phyloP scores from a whole-genome alignment of 2,329 filamentous ascomycete species.

The Mycogone perniciosa region DNA sequence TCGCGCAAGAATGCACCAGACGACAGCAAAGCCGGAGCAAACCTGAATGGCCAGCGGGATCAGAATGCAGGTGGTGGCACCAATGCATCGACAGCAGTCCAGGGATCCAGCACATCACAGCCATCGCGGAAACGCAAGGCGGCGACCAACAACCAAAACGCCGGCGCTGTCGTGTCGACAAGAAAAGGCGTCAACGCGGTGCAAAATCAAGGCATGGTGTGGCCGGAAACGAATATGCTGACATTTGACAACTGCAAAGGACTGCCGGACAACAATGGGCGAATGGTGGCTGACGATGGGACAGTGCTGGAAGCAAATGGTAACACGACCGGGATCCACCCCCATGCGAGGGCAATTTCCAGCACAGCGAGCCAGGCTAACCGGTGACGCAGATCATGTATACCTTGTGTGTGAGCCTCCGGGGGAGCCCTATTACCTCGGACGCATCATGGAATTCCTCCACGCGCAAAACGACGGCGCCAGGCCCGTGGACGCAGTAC shows the following conservation, averaged over 20 bases:
- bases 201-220: slow-evolving; percentile 31
- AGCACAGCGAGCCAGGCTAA: slow-evolving; percentile 21
- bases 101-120: slow-evolving; percentile 40
- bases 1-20: slow-evolving; percentile 38
- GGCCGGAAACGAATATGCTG: slow-evolving; percentile 76
- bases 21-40: slow-evolving; percentile 31
- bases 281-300: slow-evolving; percentile 84
- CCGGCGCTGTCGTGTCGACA: slow-evolving; percentile 12
- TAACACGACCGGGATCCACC: slow-evolving; percentile 36
- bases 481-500: slow-evolving; percentile 74
- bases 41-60: slow-evolving; percentile 34
- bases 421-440: slow-evolving; percentile 95
- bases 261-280: slow-evolving; percentile 60
- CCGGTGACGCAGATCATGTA: slow-evolving; percentile 58
- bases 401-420: slow-evolving; percentile 97
- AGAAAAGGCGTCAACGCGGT: slow-evolving; percentile 24
- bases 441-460: slow-evolving; percentile 96
- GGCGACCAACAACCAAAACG: slow-evolving; percentile 29
- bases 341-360: slow-evolving; percentile 12
- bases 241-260: slow-evolving; percentile 70
- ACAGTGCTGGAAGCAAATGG: slow-evolving; percentile 78
- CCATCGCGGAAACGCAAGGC: slow-evolving; percentile 83
- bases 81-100: slow-evolving; percentile 37
- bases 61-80: slow-evolving; percentile 21
- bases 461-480: slow-evolving; percentile 68